Evolutionary conservation across 164 flowering plant genomes (phyloP).

Genomic region (Aristolochia contorta): DNA sequence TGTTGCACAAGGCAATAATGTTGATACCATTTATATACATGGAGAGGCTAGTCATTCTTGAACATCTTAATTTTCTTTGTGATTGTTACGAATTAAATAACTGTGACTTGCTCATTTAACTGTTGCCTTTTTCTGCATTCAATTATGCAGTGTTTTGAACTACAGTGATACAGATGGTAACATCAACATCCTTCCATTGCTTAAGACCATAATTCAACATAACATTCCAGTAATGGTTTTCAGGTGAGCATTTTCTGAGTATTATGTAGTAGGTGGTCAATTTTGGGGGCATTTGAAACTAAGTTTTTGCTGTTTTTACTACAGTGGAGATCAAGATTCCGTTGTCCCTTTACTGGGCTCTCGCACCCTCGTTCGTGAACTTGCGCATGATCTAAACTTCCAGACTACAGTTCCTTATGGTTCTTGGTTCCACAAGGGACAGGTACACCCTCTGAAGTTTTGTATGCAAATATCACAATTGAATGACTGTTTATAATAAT

Average conservation of each 20-base stretch:
- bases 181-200: conserved; percentile 72
- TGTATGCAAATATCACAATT: no score
- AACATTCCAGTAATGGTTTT: conserved; percentile 75
- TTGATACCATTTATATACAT: no score
- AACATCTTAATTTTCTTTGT: background rate
- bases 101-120: background rate
- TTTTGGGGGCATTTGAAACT: background rate
- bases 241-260: conserved; percentile 37
- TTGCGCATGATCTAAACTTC: conserved; percentile 65
- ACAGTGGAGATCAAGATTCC: conserved; percentile 96
- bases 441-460: conserved; percentile 33
- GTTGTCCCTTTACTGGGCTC: conserved; percentile 85
- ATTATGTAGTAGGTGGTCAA: background rate
- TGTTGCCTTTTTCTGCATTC: background rate
- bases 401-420: conserved; percentile 75
- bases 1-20: no score
- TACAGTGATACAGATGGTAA: conserved; percentile 56
- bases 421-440: conserved; percentile 87
- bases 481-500: no score
- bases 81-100: background rate
- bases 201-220: conserved; percentile 46
- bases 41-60: background rate
- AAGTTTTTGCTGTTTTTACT: conserved; percentile 9
- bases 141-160: conserved; percentile 18
- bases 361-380: conserved; percentile 76